phyloP scores from a whole-genome alignment of 805 yeast species.

The Metschnikowia koreensis region DNA sequence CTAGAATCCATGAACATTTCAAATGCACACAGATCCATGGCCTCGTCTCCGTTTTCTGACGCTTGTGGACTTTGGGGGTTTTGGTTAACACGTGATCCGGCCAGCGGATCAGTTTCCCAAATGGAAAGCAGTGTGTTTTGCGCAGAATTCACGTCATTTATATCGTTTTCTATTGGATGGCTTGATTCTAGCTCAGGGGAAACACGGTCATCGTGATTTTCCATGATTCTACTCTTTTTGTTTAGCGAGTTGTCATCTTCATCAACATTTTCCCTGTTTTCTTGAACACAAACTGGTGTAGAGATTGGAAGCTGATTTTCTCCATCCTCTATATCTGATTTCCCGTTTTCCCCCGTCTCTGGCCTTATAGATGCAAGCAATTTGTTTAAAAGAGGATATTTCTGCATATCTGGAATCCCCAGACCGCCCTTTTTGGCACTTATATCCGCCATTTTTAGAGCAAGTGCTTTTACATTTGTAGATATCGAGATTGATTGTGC shows the following conservation, averaged over 20 bases:
- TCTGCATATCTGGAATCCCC: conserved; percentile 7
- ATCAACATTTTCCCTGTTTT: too few relatives aligned
- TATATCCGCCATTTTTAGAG: conserved; percentile 5
- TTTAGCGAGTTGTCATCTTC: not conserved
- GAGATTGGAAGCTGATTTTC: too few relatives aligned
- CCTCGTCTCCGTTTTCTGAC: not conserved
- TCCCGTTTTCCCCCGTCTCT: not conserved
- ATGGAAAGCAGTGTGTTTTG: not conserved
- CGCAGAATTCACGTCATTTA: not conserved
- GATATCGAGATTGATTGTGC: conserved; percentile 3
- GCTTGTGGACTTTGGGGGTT: too few relatives aligned
- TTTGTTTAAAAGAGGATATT: conserved; percentile 8
- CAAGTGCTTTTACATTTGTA: conserved; percentile 1
- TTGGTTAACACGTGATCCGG: not conserved
- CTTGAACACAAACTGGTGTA: too few relatives aligned
- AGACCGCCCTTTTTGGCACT: conserved; percentile 7
- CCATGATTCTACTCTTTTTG: too few relatives aligned
- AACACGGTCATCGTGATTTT: not conserved
- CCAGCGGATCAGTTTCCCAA: not conserved
- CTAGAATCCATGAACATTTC: conserved; percentile 33
- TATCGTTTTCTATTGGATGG: not conserved
- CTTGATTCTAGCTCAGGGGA: not conserved
- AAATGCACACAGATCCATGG: conserved; percentile 25
- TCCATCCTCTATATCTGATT: too few relatives aligned
- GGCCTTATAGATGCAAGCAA: not conserved